Base-by-base conservation (phyloP, 1,284 basidiomycete species). In the Pseudozyma tsukubaensis region DNA sequence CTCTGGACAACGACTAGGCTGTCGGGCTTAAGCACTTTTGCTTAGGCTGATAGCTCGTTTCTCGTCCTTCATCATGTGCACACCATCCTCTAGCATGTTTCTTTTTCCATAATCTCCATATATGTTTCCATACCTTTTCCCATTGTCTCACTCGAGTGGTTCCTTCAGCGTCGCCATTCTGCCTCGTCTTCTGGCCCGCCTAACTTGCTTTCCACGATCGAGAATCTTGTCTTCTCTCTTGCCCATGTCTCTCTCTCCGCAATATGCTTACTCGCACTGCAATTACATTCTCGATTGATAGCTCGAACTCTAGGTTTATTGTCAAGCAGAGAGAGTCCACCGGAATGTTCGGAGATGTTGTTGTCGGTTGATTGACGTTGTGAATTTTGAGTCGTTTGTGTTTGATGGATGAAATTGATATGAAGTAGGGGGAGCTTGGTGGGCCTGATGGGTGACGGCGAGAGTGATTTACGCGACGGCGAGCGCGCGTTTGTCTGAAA, bases 241-340 rank as follows among this genome's bases (percentile, higher is more conserved):
- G 12, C 29, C 29, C 29, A 2, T n/a, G 14, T 12, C 24, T 40
- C 35, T 40, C 39, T 54, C 52, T 54, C 49, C n/a, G 52, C 37
- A 50, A 29, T 49, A 18, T 44, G 24, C 49, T 21, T 48, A 8
- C 47, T 36, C 40, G 57, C 49, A 59, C 57, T 59, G 57, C 57
- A 59, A 51, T 59, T 21, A 59, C 40, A 51, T 36, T 36, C 37
- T 45, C 42, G 29, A 29, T 29, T 45, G 34, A 43, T 50, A 44
- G 37, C 34, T 58, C 21, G 45, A 19, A 18, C 9, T 24, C n/a
- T 53, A n/a, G 39, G 9, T 21, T 8, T 19, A 16, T 18, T n/a
- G 6, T n/a, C n/a, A n/a, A n/a, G n/a, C 24, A 29, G 24, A 29
- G 24, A 29, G 24, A 29, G 24, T 6, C 24, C 24, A 29, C 24